Percentiles rank a stretch among this genome's conserved stretches.
phyloP scores from a whole-genome alignment of 179 eudicot genomes.

The Sideroxylon spinosum region DNA sequence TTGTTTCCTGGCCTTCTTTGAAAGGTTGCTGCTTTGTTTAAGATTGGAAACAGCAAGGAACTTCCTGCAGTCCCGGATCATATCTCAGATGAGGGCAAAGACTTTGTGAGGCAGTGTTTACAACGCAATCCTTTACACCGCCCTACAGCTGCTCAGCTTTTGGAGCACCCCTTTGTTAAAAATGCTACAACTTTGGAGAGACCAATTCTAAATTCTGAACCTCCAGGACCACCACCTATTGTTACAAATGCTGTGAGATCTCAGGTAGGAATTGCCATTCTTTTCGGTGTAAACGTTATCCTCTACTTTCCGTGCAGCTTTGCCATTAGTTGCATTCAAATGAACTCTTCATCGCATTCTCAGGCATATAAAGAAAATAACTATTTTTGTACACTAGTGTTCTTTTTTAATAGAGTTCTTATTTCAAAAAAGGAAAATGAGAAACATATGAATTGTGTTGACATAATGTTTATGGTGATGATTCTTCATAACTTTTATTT shows the following conservation, averaged over 20 bases:
- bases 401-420: background rate
- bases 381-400: background rate
- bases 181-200: conserved; percentile 27
- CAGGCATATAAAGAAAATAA: background rate
- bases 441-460: background rate
- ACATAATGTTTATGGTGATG: too few relatives aligned
- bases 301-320: background rate
- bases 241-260: conserved; percentile 19
- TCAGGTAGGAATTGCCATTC: background rate
- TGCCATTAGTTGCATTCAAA: conserved; percentile 1
- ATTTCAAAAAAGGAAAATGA: background rate
- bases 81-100: conserved; percentile 69
- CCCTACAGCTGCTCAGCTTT: conserved; percentile 33
- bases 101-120: conserved; percentile 51
- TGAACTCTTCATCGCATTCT: background rate
- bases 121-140: conserved; percentile 32
- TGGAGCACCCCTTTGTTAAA: conserved; percentile 36
- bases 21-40: conserved; percentile 74
- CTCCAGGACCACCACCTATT: conserved; percentile 8
- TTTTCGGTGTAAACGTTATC: background rate
- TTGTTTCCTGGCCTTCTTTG: conserved; percentile 1
- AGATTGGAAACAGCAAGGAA: conserved; percentile 75
- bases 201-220: conserved; percentile 20
- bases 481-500: too few relatives aligned
- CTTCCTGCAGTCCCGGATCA: conserved; percentile 61